Evolutionary conservation across 768 basidiomycete genomes (phyloP).

Genomic region (Suillus bovinus): DNA sequence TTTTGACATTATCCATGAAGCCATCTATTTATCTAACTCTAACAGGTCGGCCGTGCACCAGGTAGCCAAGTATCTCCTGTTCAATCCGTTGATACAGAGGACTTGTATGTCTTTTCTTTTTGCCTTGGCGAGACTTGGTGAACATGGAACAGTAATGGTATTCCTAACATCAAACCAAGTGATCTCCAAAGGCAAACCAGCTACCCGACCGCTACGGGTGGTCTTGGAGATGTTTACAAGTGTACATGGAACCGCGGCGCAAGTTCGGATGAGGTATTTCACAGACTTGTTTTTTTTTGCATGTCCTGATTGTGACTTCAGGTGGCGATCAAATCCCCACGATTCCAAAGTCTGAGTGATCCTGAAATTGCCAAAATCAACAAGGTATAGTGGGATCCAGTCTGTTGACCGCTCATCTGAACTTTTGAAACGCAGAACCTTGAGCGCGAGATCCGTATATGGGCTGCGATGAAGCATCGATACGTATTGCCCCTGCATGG

Average conservation of each 20-base stretch:
- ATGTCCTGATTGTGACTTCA: background rate
- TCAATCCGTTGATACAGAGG: background rate
- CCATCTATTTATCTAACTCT: background rate
- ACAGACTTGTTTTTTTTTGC: background rate
- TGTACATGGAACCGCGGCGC: constrained; percentile 15
- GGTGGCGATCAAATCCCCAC: constrained; percentile 11
- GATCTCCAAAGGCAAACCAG: background rate
- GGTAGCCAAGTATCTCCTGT: background rate
- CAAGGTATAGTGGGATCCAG: background rate
- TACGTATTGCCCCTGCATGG: constrained; percentile 39
- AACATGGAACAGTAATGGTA: background rate
- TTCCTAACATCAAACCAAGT: background rate
- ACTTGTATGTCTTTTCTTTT: background rate
- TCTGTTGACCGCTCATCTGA: background rate
- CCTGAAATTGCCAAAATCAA: background rate
- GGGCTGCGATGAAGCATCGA: constrained; percentile 39
- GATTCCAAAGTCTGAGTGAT: background rate
- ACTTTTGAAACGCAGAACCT: constrained; percentile 18
- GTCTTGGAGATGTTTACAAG: constrained; percentile 47
- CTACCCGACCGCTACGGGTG: constrained; percentile 24
- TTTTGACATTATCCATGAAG: background rate
- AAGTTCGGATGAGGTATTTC: background rate
- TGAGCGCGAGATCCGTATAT: constrained; percentile 38
- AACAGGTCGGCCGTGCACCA: background rate
- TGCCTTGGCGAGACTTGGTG: background rate